Evolutionary conservation across 1,139 yeast species (phyloP).

Genomic region (Kurtzmaniella quercitrusa): DNA sequence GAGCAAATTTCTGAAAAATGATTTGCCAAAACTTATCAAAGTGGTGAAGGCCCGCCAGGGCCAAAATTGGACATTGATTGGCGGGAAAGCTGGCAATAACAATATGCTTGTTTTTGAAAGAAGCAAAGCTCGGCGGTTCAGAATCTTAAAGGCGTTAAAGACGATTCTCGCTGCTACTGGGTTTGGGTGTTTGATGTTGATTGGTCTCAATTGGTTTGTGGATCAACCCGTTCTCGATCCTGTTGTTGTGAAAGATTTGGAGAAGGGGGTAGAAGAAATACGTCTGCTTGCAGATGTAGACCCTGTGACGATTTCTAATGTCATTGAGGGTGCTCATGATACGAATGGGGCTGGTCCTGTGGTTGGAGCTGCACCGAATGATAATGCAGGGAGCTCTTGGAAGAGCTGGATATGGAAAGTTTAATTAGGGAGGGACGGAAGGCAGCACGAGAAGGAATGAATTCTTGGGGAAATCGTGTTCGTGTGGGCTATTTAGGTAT

Average conservation of each 20-base stretch:
- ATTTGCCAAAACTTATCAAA: slow-evolving; percentile 24
- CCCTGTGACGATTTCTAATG: not conserved
- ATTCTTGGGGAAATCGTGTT: too few relatives aligned
- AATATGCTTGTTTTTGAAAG: slow-evolving; percentile 27
- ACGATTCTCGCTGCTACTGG: slow-evolving; percentile 32
- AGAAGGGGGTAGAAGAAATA: not conserved
- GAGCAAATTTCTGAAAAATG: slow-evolving; percentile 30
- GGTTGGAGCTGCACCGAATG: not conserved
- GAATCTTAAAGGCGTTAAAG: slow-evolving; percentile 17
- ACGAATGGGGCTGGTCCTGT: too few relatives aligned
- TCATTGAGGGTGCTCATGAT: not conserved
- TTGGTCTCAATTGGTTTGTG: slow-evolving; percentile 24
- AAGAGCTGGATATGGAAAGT: slow-evolving; percentile 4
- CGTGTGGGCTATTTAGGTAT: too few relatives aligned
- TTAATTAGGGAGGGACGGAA: not conserved
- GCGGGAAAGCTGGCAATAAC: slow-evolving; percentile 23
- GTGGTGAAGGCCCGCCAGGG: slow-evolving; percentile 25
- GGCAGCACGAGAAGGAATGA: too few relatives aligned
- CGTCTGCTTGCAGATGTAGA: not conserved
- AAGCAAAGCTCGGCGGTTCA: slow-evolving; percentile 6
- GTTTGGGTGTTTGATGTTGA: slow-evolving; percentile 24
- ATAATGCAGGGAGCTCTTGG: not conserved
- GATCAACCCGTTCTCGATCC: slow-evolving; percentile 8
- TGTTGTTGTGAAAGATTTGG: not conserved
- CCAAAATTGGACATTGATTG: slow-evolving; percentile 35